phyloP scores from a whole-genome alignment of 2,329 filamentous ascomycete genomes.

The Graphilbum sp. region DNA sequence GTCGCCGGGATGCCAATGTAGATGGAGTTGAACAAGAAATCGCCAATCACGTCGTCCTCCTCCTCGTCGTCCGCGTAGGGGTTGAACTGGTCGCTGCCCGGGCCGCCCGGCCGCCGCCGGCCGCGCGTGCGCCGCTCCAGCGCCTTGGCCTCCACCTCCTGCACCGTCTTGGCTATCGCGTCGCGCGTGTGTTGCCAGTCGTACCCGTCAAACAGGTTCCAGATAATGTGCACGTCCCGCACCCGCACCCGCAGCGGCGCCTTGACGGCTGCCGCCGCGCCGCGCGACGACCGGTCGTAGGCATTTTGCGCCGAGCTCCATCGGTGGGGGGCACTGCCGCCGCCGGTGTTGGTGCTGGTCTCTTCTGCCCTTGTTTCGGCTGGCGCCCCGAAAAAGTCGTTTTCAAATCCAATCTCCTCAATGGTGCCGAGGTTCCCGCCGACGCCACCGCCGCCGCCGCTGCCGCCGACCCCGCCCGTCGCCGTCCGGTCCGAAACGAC shows the following conservation, averaged over 20 bases:
- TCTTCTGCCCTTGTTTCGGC: constrained; percentile 36
- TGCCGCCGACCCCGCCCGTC: constrained; percentile 8
- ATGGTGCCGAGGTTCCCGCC: constrained; percentile 25
- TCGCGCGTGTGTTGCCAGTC: constrained; percentile 86
- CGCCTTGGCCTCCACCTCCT: constrained; percentile 71
- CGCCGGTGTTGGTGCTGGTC: too few relatives aligned
- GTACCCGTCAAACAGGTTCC: constrained; percentile 96
- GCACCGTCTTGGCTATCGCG: constrained; percentile 72
- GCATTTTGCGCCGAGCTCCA: constrained; percentile 68
- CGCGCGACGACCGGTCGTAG: constrained; percentile 33
- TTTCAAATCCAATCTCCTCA: constrained; percentile 51
- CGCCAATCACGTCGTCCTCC: constrained; percentile 74
- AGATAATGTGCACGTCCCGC: constrained; percentile 82
- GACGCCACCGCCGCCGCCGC: neutral
- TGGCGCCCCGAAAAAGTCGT: constrained; percentile 58
- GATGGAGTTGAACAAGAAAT: constrained; percentile 96
- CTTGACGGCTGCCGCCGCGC: constrained; percentile 18
- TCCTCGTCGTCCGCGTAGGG: constrained; percentile 46
- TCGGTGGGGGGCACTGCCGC: constrained; percentile 33
- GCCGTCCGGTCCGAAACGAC: constrained; percentile 23
- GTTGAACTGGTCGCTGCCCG: constrained; percentile 16
- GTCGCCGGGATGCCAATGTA: constrained; percentile 88
- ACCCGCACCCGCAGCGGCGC: constrained; percentile 66
- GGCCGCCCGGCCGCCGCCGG: constrained; percentile 32
- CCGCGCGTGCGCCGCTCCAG: constrained; percentile 51